Base-by-base conservation (phyloP, 306 rosid species). In the Lathyrus aphaca region DNA sequence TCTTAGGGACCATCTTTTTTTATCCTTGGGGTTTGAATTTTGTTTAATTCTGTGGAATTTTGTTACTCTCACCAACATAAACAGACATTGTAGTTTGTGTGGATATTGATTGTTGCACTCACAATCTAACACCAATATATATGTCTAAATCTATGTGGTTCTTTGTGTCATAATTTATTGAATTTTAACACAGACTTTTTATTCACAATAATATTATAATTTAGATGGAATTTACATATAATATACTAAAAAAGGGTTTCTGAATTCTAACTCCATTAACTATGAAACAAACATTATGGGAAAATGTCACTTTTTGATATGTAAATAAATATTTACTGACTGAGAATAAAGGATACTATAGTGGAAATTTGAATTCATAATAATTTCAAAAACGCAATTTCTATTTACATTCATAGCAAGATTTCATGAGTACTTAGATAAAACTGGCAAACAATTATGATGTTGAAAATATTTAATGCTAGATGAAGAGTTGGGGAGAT, bases 1-100 rank as follows among this genome's bases (percentile, higher is more conserved):
- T 74, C 66, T 39, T 71, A 73, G 86, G 87, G 92, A 82, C 83
- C 86, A 72, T 48, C 42, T 63, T 48, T 76, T 76, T 40, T 45
- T 18, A 77, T 64, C 77, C 69, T 80, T 12, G 73, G 40, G 72
- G 65, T 85, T 83, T 85, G 86, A 79, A 79, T 68, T 68, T 64
- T 83, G 71, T 76, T 71, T 74, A 71, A 68, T 67, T 60, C 11
- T 79, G 72, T 69, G 56, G 48, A 50, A 35, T 49, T 74, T 66
- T 82, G 86, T 63, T 74, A 18, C 74, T 77, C 64, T 8, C 4
- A 55, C 39, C 7, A 35, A 35, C 14, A 17, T 17, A 17, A 42
- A 38, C 4, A 60, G 67, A 5, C 82, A 69, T 73, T 70, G 79
- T 78, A 63, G 77, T 81, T 73, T 77, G 82, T 81, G 82, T 64